phyloP scores from a whole-genome alignment of 768 basidiomycete genomes.

The Hypsizygus marmoreus region DNA sequence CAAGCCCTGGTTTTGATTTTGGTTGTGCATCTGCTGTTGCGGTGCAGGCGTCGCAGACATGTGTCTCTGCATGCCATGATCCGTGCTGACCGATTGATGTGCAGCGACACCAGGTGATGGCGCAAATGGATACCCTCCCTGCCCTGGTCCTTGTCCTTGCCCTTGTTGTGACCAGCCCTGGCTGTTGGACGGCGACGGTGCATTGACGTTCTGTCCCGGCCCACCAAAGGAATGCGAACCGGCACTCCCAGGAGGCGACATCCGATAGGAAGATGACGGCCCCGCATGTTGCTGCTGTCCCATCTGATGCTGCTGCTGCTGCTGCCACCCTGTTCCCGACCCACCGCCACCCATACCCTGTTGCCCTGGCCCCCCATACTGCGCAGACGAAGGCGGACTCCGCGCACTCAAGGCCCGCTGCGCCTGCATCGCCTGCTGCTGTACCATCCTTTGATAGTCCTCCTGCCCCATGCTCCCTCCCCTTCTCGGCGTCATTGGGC shows the following conservation, averaged over 20 bases:
- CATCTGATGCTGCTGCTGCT: constrained; percentile 32
- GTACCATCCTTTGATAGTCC: constrained; percentile 59
- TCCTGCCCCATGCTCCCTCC: constrained; percentile 46
- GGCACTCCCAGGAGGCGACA: constrained; percentile 45
- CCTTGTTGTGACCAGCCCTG: constrained; percentile 28
- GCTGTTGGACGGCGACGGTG: constrained; percentile 34
- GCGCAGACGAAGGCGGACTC: constrained; percentile 31
- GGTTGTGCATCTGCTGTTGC: constrained; percentile 34
- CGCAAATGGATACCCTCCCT: constrained; percentile 40
- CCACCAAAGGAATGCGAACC: constrained; percentile 29
- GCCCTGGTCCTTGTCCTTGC: no score
- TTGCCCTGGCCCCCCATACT: constrained; percentile 6
- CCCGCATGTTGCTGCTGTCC: constrained; percentile 24
- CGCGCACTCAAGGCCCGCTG: constrained; percentile 36
- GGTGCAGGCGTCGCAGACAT: constrained; percentile 55
- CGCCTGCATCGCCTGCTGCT: constrained; percentile 35
- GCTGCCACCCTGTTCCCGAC: constrained; percentile 22
- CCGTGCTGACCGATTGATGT: constrained; percentile 26
- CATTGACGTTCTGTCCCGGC: constrained; percentile 21
- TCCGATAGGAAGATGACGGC: constrained; percentile 31
- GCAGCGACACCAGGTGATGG: constrained; percentile 32
- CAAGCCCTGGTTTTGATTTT: constrained; percentile 37
- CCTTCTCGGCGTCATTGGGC: constrained; percentile 53
- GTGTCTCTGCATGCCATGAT: constrained; percentile 37
- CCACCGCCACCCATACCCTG: constrained; percentile 13